Conservation (phyloP, 2,329 filamentous ascomycete genomes). For the Fusarium temperatum region DNA sequence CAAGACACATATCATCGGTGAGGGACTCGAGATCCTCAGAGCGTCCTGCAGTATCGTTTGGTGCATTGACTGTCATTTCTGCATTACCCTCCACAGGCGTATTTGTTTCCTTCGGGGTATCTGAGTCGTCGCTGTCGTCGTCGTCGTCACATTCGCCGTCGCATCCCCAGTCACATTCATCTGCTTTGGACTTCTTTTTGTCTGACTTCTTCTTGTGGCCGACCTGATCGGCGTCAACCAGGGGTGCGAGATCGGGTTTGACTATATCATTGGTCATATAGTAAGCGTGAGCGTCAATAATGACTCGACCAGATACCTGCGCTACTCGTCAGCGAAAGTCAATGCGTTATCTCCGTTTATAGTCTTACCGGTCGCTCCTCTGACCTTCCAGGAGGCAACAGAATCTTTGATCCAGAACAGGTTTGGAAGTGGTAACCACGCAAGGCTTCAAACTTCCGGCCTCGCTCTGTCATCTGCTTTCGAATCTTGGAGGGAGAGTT, state of each 20-base stretch:
- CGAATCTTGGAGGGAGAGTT: slow-evolving; percentile 37
- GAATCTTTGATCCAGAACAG: slow-evolving; percentile 44
- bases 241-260: slow-evolving; percentile 39
- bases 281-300: slow-evolving; percentile 49
- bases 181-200: background rate
- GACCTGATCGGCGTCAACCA: background rate
- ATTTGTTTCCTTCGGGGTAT: background rate
- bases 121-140: background rate
- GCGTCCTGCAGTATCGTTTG: background rate
- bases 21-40: slow-evolving; percentile 41
- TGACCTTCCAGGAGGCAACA: slow-evolving; percentile 35
- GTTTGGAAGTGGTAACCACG: slow-evolving; percentile 47
- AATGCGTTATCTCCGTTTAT: rapidly evolving
- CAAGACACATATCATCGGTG: slow-evolving; percentile 48
- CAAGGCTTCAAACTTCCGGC: slow-evolving; percentile 45
- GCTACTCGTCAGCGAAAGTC: background rate
- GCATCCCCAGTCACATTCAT: background rate
- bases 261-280: slow-evolving; percentile 44
- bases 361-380: slow-evolving; percentile 39
- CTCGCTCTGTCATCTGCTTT: slow-evolving; percentile 41
- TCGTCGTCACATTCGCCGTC: rapidly evolving
- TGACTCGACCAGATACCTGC: slow-evolving; percentile 43
- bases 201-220: background rate
- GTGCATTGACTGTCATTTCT: background rate
- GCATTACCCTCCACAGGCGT: background rate